Evolutionary conservation across 176 grass and related monocot genomes (phyloP).

Genomic region (Eleusine coracana): DNA sequence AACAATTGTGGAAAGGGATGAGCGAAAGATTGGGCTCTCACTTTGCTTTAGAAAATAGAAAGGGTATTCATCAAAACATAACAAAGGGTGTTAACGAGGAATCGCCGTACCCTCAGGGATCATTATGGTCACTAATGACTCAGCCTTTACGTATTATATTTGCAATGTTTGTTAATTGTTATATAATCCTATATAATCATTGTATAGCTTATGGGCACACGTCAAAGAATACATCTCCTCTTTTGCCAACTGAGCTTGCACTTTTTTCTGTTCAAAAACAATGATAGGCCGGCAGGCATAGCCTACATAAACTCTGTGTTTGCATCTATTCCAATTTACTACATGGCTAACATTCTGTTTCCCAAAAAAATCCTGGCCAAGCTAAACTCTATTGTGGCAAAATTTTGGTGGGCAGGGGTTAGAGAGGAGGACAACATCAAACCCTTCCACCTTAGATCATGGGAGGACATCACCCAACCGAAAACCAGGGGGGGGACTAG

Average conservation of each 20-base stretch:
- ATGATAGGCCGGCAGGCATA: slow-evolving; percentile 4
- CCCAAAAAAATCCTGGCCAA: too few relatives aligned
- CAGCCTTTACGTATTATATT: slow-evolving; percentile 33
- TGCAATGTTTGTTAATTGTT: slow-evolving; percentile 41
- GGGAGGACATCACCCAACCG: too few relatives aligned
- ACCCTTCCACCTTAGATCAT: too few relatives aligned
- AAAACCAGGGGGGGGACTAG: too few relatives aligned
- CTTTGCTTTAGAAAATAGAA: slow-evolving; percentile 35
- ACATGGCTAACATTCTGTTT: too few relatives aligned
- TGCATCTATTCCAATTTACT: too few relatives aligned
- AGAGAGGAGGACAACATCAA: too few relatives aligned
- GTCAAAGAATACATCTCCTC: slow-evolving; percentile 32
- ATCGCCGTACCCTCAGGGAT: slow-evolving; percentile 39
- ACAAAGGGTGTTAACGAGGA: slow-evolving; percentile 36
- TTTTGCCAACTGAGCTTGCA: slow-evolving; percentile 32
- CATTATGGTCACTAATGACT: slow-evolving; percentile 50
- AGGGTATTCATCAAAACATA: slow-evolving; percentile 40
- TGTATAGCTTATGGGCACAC: slow-evolving; percentile 28
- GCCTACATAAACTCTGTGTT: too few relatives aligned
- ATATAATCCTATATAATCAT: slow-evolving; percentile 42
- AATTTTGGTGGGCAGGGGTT: too few relatives aligned
- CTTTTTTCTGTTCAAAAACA: slow-evolving; percentile 34
- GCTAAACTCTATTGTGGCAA: too few relatives aligned
- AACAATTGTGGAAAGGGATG: slow-evolving; percentile 29
- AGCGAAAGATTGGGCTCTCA: background rate